Percentiles rank a stretch among this genome's conserved stretches.
These are phyloP conservation scores for Aspergillus fumigatus DNA, from an alignment of 2,329 filamentous ascomycete genomes.

Conservation along the genomic window DNA sequence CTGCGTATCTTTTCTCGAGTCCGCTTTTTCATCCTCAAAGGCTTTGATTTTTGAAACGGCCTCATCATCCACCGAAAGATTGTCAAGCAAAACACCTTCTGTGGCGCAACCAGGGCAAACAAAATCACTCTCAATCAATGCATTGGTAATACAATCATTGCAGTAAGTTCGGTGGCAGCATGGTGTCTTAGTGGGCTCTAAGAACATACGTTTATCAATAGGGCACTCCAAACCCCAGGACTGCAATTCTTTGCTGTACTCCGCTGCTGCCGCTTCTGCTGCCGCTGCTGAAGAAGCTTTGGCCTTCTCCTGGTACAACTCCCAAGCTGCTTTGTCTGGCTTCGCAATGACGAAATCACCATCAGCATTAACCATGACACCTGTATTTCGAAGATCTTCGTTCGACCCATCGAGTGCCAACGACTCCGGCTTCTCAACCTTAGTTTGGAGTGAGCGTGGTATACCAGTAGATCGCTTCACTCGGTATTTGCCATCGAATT, in stretches of 20 bases:
- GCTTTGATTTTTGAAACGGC: slow-evolving; percentile 71
- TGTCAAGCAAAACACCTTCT: slow-evolving; percentile 88
- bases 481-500: slow-evolving; percentile 86
- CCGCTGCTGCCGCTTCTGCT: slow-evolving; percentile 70
- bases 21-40: slow-evolving; percentile 56
- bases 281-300: slow-evolving; percentile 80
- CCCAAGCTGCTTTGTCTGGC: slow-evolving; percentile 93
- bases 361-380: slow-evolving; percentile 96
- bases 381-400: slow-evolving; percentile 76
- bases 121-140: slow-evolving; percentile 97
- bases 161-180: slow-evolving; percentile 99
- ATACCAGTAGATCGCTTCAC: slow-evolving; percentile 97
- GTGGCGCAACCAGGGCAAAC: slow-evolving; percentile 87
- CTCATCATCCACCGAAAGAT: slow-evolving; percentile 78
- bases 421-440: slow-evolving; percentile 83
- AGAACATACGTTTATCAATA: slow-evolving; percentile 96
- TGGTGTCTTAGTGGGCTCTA: slow-evolving; percentile 98
- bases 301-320: slow-evolving; percentile 91
- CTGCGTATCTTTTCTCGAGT: slow-evolving; percentile 42
- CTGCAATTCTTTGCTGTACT: slow-evolving; percentile 80
- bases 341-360: slow-evolving; percentile 96
- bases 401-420: slow-evolving; percentile 68
- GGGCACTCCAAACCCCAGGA: slow-evolving; percentile 87
- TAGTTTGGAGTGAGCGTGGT: slow-evolving; percentile 89
- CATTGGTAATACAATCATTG: slow-evolving; percentile 99